A percentile compares a stretch with the other conserved stretches of the same genome.
phyloP scores from a whole-genome alignment of 257 asterid genomes.

The Solanum peruvianum region DNA sequence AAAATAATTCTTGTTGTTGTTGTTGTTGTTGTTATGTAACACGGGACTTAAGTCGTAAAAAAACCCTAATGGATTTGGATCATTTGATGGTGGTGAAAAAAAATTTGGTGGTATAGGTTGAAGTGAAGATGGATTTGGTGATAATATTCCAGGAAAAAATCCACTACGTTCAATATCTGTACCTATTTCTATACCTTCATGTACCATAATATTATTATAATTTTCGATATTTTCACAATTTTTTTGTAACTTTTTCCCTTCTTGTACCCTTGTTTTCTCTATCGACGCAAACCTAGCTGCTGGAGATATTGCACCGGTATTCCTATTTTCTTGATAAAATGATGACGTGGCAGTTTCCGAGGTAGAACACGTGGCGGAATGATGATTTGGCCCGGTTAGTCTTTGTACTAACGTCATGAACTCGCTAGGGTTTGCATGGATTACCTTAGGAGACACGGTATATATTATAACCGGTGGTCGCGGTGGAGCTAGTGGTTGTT shows the following conservation, averaged over 20 bases:
- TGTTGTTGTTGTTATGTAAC: slow-evolving; percentile 23
- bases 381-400: slow-evolving; percentile 49
- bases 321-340: slow-evolving; percentile 3
- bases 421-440: slow-evolving; percentile 95
- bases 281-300: slow-evolving; percentile 80
- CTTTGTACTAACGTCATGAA: slow-evolving; percentile 93
- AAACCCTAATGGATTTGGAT: slow-evolving; percentile 36
- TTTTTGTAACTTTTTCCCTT: slow-evolving; percentile 13
- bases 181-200: slow-evolving; percentile 27
- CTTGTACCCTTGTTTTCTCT: slow-evolving; percentile 39
- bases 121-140: slow-evolving; percentile 78
- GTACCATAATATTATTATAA: not conserved
- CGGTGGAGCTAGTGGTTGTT: slow-evolving; percentile 29
- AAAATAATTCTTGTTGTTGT: slow-evolving; percentile 13
- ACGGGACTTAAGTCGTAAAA: slow-evolving; percentile 66
- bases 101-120: slow-evolving; percentile 60
- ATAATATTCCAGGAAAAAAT: slow-evolving; percentile 57
- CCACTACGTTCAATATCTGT: slow-evolving; percentile 25
- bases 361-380: slow-evolving; percentile 12
- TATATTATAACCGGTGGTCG: slow-evolving; percentile 83
- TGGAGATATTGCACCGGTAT: slow-evolving; percentile 51
- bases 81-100: slow-evolving; percentile 51
- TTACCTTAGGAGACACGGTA: slow-evolving; percentile 86
- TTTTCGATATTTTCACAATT: slow-evolving; percentile 2
- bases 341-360: not conserved